Percentiles rank a stretch among this genome's conserved stretches.
phyloP scores from a whole-genome alignment of 2,329 filamentous ascomycete species.

The Parastagonospora nodorum region DNA sequence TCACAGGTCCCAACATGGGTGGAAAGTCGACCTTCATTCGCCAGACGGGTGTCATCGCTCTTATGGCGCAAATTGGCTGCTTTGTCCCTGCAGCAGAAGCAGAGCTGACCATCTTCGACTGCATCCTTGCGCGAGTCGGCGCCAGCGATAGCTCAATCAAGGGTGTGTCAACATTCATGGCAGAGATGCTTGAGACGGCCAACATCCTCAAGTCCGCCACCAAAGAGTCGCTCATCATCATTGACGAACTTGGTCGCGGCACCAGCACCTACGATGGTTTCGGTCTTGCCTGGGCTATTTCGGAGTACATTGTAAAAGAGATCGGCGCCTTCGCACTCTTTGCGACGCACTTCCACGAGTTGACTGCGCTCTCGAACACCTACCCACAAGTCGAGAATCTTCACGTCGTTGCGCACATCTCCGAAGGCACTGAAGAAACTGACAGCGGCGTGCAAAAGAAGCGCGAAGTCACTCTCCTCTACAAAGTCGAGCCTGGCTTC shows the following conservation, averaged over 20 bases:
- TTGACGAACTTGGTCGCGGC: constrained; percentile 94
- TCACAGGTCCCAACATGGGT: constrained; percentile 98
- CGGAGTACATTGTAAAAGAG: constrained; percentile 93
- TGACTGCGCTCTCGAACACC: constrained; percentile 86
- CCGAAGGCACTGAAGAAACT: constrained; percentile 56
- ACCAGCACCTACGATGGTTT: constrained; percentile 99
- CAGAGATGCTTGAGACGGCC: constrained; percentile 98
- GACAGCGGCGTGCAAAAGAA: constrained; percentile 45
- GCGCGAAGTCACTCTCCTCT: constrained; percentile 88
- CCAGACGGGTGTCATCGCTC: constrained; percentile 92
- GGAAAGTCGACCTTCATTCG: constrained; percentile 98
- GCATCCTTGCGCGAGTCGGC: constrained; percentile 92
- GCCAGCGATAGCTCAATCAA: constrained; percentile 97
- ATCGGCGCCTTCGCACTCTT: constrained; percentile 95
- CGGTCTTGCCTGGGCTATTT: constrained; percentile 98
- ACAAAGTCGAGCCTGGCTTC: constrained; percentile 94
- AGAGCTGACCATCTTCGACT: constrained; percentile 94
- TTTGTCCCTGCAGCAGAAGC: constrained; percentile 93
- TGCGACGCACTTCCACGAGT: constrained; percentile 97
- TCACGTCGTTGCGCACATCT: constrained; percentile 94
- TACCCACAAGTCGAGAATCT: constrained; percentile 89
- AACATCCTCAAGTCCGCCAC: constrained; percentile 98
- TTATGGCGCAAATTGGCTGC: constrained; percentile 96
- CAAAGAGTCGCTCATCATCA: constrained; percentile 94
- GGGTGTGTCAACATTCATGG: constrained; percentile 98